Base-by-base conservation (phyloP, 495 filamentous ascomycete species). In the Penicillium canescens region DNA sequence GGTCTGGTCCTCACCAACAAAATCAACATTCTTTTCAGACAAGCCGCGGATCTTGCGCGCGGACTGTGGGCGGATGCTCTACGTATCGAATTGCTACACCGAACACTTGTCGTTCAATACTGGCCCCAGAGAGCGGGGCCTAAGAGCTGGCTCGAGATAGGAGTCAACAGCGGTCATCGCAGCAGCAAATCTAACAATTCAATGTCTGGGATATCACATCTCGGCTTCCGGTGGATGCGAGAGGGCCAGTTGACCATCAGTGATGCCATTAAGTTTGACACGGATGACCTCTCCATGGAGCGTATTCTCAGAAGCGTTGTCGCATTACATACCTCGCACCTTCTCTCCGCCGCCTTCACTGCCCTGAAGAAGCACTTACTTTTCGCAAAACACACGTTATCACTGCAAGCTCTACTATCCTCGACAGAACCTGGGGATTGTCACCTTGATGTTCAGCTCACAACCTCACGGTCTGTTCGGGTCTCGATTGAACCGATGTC, bases 91-190 rank as follows among this genome's bases (percentile, higher is more conserved):
- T 70, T 83, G 45, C 74, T 96, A 37, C 85, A 90, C 56, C 83
- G 94, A 36, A 86, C 85, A 13, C 72, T 98, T 51, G 81, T 91
- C 12, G 78, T 98, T 45, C 92, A 97, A 55, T 98, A 98, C 67
- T 98, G 94, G 94, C 68, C 80, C 14, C 76, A 83, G 36, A 81
- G 82, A 50, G 72, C 81, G 24, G 82, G 82, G 10, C 70, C 77
- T 4, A 95, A 91, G 73, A 94, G 84, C 67, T 98, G 94, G 92
- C 77, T 98, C 41, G 87, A 96, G 38, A 78, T 97, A n/a, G 91
- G 90, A 2, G 76, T 94, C 24, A 75, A 82, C 53, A 88, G 89
- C 60, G 84, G 85, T 37, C 82, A 68, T 59, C 55, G 71, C 69
- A 46, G 67, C 62, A 42, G 33, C 16, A 38, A 26, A 35, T 28